phyloP scores from a whole-genome alignment of 768 basidiomycete species.

The Chalciporus sphaerocephalus region DNA sequence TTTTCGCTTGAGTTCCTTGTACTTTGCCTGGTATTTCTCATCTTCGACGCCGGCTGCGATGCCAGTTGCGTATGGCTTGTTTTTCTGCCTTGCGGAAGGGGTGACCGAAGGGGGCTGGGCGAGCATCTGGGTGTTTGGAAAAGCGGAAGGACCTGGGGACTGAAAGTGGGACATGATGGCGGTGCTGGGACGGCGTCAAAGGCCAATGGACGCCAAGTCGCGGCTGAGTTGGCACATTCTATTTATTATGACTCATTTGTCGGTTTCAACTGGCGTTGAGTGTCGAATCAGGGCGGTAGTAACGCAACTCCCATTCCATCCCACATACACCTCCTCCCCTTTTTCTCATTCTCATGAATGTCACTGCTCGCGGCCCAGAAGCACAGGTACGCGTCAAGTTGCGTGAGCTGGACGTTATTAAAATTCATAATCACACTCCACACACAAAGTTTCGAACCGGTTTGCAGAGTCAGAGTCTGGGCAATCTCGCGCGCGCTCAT shows the following conservation, averaged over 20 bases:
- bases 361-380: neutral
- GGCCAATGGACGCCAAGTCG: constrained; percentile 32
- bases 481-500: neutral
- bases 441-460: constrained; percentile 11
- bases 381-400: neutral
- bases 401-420: neutral
- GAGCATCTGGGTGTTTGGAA: constrained; percentile 37
- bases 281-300: constrained; percentile 15
- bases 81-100: constrained; percentile 44
- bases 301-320: neutral
- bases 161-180: constrained; percentile 67
- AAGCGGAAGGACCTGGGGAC: constrained; percentile 48
- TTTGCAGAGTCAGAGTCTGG: constrained; percentile 2
- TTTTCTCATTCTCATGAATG: neutral
- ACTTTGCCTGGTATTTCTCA: constrained; percentile 82
- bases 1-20: constrained; percentile 83
- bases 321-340: neutral
- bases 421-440: constrained; percentile 5
- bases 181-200: constrained; percentile 33
- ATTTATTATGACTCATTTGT: constrained; percentile 28
- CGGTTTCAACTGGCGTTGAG: constrained; percentile 26
- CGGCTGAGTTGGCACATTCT: constrained; percentile 21
- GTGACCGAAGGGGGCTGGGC: constrained; percentile 26
- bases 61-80: constrained; percentile 47
- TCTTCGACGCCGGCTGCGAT: constrained; percentile 80